Evolutionary conservation across 2,329 filamentous ascomycete species (phyloP).

Genomic region (Harringtonia lauricola): DNA sequence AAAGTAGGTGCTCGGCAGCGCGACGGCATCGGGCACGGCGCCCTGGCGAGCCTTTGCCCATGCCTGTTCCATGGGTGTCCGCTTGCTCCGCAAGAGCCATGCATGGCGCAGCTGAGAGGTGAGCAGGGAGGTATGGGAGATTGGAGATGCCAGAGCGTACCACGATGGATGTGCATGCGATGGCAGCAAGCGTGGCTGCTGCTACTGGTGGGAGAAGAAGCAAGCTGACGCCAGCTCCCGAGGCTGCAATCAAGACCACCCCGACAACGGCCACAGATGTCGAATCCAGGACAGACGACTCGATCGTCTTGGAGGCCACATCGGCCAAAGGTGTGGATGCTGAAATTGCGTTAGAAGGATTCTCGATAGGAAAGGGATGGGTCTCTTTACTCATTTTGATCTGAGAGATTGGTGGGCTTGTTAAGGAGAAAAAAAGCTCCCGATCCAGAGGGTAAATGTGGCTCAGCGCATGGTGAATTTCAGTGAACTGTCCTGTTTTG

Average conservation of each 20-base stretch:
- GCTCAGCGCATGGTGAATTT: too few relatives aligned
- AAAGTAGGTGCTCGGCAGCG: conserved; percentile 37
- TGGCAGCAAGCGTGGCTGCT: neutral
- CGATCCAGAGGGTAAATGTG: too few relatives aligned
- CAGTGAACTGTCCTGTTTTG: too few relatives aligned
- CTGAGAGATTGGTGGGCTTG: too few relatives aligned
- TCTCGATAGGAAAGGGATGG: too few relatives aligned
- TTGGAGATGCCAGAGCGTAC: neutral
- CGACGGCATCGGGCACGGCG: conserved; percentile 7
- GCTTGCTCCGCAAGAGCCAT: neutral
- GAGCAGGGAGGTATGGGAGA: neutral
- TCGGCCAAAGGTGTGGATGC: neutral
- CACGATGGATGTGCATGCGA: neutral
- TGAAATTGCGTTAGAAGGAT: neutral
- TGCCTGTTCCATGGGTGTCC: conserved; percentile 1
- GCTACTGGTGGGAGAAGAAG: neutral
- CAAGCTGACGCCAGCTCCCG: neutral
- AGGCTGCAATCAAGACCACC: neutral
- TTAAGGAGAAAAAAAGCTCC: too few relatives aligned
- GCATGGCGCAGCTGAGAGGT: conserved; percentile 6
- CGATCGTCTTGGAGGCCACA: neutral
- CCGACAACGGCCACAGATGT: neutral
- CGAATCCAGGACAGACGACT: neutral
- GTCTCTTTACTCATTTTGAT: too few relatives aligned
- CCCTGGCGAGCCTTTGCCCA: conserved; percentile 6